A percentile compares a stretch with the other conserved stretches of the same genome.
Evolutionary conservation across 805 yeast species (phyloP).

Genomic region (Jamesozyma rosinii): DNA sequence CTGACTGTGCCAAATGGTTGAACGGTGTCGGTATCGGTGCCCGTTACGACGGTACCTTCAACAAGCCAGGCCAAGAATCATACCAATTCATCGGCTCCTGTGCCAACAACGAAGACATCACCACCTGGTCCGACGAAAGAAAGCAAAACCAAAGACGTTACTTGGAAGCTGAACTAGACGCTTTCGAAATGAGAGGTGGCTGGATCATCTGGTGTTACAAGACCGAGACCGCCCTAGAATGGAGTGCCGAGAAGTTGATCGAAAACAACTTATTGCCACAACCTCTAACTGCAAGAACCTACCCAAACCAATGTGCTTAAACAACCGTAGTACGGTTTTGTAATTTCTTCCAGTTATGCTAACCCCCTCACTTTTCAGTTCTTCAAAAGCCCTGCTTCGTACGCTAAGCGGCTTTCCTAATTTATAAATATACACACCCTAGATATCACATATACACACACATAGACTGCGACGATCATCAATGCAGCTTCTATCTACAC

Average conservation of each 20-base stretch:
- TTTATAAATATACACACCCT: too few relatives aligned
- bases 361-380: too few relatives aligned
- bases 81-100: conserved; percentile 62
- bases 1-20: conserved; percentile 83
- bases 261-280: conserved; percentile 63
- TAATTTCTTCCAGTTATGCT: too few relatives aligned
- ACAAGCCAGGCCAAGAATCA: conserved; percentile 19
- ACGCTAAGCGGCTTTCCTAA: too few relatives aligned
- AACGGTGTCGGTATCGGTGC: conserved; percentile 83
- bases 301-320: conserved; percentile 53
- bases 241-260: conserved; percentile 67
- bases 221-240: conserved; percentile 72
- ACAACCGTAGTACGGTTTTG: too few relatives aligned
- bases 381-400: too few relatives aligned
- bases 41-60: conserved; percentile 61
- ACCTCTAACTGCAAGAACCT: conserved; percentile 62
- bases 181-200: conserved; percentile 65
- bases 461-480: too few relatives aligned
- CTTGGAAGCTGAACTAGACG: conserved; percentile 86
- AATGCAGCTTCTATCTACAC: too few relatives aligned
- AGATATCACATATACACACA: too few relatives aligned
- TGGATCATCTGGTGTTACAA: conserved; percentile 96
- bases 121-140: conserved; percentile 51
- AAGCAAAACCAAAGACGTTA: conserved; percentile 53
- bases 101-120: conserved; percentile 37